Evolutionary conservation across 169 alveolate species (phyloP), one percentile per base, ranked within the genome.

Genomic region (Plasmodium reichenowi): DNA sequence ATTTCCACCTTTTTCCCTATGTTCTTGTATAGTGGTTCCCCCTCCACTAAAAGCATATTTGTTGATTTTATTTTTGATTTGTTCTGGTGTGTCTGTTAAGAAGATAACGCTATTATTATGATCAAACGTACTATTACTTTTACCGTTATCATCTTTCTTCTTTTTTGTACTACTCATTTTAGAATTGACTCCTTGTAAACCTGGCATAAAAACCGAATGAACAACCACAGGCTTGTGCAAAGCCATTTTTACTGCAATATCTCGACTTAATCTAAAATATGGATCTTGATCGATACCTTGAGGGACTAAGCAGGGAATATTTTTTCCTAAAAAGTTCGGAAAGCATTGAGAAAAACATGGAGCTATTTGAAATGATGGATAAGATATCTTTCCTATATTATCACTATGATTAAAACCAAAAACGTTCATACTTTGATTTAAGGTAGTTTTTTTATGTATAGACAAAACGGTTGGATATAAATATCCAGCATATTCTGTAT

Each of bases 221-320:
- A 97, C 93, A 9, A 98, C 96, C 8, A 99, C 97, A 22, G 99
- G 99, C 87, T 97, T 97, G 47, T 91, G 93, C 90, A 95, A 96
- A 68, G 98, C 99, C 93, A 98, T 92, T 88, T 97, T 97, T 17
- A 97, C 98, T 7, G 99, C 99, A 17, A 98, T 97, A 87, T 98
- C 99, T 70, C 99, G 94, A 5, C 99, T 98, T 96, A 98, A 95
- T 92, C 99, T 93, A 94, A 99, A 99, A 94, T 98, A 99, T n/a
- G 99, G 99, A 85, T 99, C 99, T 95, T 99, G 99, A 88, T 99
- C 99, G n/a, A 99, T 99, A 2, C 99, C 99, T 91, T 98, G 97
- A 9, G 99, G 99, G 12, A 97, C 97, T 43, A 98, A 94, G 80
- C 99, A 98, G 12, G 97, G 97, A 32, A 98, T 96, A 72, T 96